These are phyloP conservation scores for Prinsepia uniflora DNA, from an alignment of 306 rosid genomes.

Conservation along the genomic window DNA sequence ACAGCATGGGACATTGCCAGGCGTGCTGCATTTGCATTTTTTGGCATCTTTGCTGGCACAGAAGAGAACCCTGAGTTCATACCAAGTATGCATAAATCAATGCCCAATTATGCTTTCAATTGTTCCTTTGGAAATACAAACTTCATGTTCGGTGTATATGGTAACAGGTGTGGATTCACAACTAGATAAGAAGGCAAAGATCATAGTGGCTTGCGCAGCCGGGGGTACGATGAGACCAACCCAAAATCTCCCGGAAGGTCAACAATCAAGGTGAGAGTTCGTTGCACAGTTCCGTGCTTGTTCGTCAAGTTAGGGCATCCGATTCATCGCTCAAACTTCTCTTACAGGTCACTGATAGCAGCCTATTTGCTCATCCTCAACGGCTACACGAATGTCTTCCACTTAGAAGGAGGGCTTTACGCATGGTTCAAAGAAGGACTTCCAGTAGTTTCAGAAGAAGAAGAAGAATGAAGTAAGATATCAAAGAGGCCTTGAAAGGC, in stretches of 20 bases:
- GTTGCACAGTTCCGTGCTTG: background rate
- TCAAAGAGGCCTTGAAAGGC: background rate
- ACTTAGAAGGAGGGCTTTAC: slow-evolving; percentile 92
- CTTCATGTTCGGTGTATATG: slow-evolving; percentile 10
- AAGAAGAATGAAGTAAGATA: slow-evolving; percentile 32
- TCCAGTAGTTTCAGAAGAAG: slow-evolving; percentile 49
- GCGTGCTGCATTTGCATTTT: slow-evolving; percentile 96
- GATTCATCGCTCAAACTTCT: background rate
- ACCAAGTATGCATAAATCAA: slow-evolving; percentile 37
- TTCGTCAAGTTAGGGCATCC: background rate
- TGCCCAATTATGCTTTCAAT: slow-evolving; percentile 1
- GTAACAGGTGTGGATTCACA: slow-evolving; percentile 69
- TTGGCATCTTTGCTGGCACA: slow-evolving; percentile 91
- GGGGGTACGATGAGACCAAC: slow-evolving; percentile 95
- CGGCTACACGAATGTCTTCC: slow-evolving; percentile 79
- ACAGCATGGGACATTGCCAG: slow-evolving; percentile 98
- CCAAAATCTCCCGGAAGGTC: slow-evolving; percentile 93
- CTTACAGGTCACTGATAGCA: slow-evolving; percentile 86
- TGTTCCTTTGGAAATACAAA: slow-evolving; percentile 7
- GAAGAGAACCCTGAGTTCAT: slow-evolving; percentile 97
- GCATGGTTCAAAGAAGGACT: slow-evolving; percentile 74
- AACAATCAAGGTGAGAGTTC: slow-evolving; percentile 71
- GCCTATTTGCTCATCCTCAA: slow-evolving; percentile 92
- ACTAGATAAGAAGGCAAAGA: slow-evolving; percentile 64
- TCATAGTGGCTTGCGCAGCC: slow-evolving; percentile 84